Base-by-base conservation (phyloP, 2,329 filamentous ascomycete genomes). In the Diplodia seriata region DNA sequence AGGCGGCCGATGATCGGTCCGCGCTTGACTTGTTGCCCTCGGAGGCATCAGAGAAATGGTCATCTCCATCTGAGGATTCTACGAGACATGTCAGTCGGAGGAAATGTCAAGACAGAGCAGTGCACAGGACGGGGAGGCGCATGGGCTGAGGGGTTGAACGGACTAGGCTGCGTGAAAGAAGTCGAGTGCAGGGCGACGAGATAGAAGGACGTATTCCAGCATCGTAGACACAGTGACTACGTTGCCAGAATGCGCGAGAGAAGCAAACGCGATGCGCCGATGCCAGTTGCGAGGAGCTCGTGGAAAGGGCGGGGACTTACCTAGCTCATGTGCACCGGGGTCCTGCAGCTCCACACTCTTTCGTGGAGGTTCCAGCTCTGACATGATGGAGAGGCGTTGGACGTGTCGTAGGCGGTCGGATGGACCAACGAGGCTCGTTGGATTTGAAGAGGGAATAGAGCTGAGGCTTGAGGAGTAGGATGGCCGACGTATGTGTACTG, bases 21-120 rank as follows among this genome's bases (percentile, higher is more conserved):
- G 70, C 63, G 76, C 70, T 76, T 71, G 68, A 76, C 73, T 74
- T 71, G 73, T 73, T 76, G 76, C 86, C 87, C 80, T 90, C 88
- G 53, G 83, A 86, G 68, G 88, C 88, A 74, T 90, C 88, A 56
- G 87, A 89, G 76, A 90, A 90, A 77, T 89, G 86, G 70, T 90
- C 88, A 59, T 87, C 85, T 69, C 84, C 85, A 68, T 84, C 84
- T 50, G 84, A 85, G 56, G 76, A 81, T 75, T 80, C 77, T 75
- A 26, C 3, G n/a, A 31, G n/a, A 14, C 40, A 51, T 20, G n/a
- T 51, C 18, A 54, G 43, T 62, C 11, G n/a, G 43, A n/a, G 31
- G 8, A 38, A 29, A 9, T 29, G n/a, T 7, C 12, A 47, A 20
- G 29, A 7, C 14, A 18, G 8, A 9, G 33, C 18, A 20, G 18